Conservation (phyloP, 768 basidiomycete genomes). For the Lentinula sp. region DNA sequence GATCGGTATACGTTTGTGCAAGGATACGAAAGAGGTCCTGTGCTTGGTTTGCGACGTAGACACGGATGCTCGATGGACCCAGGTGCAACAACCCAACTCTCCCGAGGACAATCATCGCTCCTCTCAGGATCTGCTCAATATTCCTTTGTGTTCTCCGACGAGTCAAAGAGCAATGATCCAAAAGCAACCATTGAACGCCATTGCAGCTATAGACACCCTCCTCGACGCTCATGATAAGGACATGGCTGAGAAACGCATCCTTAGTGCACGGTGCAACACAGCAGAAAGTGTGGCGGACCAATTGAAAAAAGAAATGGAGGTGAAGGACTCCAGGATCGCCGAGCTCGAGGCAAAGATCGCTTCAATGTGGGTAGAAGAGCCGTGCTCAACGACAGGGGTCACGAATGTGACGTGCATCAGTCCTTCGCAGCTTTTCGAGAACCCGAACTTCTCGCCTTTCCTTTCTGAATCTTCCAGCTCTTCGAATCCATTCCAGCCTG, state of each 20-base stretch:
- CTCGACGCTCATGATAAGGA: not conserved
- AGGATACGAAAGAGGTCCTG: not conserved
- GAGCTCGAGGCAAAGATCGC: not conserved
- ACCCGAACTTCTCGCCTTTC: not conserved
- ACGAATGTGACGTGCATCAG: not conserved
- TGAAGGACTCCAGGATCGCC: not conserved
- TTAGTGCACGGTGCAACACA: not conserved
- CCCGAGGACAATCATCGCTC: not conserved
- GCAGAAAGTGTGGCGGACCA: not conserved
- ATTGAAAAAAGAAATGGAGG: not conserved
- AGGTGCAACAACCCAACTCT: not conserved
- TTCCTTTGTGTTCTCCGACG: not conserved
- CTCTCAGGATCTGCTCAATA: not conserved
- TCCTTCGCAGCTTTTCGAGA: not conserved
- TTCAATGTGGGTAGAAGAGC: not conserved
- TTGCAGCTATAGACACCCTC: not conserved
- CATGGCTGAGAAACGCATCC: not conserved
- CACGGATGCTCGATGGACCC: not conserved
- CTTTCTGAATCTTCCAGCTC: not conserved
- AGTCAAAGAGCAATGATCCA: not conserved
- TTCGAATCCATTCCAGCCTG: not conserved
- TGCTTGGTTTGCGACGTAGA: not conserved
- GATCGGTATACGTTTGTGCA: not conserved
- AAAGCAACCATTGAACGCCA: not conserved
- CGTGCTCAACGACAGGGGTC: not conserved